Conservation (phyloP, 192 early-diverging fungal genomes). For the Coemansia sp. region DNA sequence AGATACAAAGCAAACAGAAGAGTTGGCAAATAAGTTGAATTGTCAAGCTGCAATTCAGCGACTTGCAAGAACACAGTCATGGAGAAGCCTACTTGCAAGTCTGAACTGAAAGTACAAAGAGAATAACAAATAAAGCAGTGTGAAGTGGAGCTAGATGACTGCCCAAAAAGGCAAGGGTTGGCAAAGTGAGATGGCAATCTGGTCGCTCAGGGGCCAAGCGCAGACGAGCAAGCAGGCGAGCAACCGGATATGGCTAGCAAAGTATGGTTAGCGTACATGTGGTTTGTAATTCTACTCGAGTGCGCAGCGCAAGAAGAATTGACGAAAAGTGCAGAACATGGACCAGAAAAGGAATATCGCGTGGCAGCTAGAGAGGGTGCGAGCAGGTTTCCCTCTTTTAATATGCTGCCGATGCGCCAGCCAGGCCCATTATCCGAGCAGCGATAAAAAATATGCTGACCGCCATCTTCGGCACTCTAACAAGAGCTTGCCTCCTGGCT, state of each 20-base stretch:
- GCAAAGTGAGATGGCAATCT: neutral
- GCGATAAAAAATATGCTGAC: conserved; percentile 3
- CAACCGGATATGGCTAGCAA: neutral
- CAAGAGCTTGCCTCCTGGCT: conserved; percentile 1
- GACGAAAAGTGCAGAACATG: no score
- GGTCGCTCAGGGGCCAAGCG: conserved; percentile 3
- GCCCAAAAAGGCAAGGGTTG: conserved; percentile 1
- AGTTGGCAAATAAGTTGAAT: neutral
- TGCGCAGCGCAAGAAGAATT: conserved; percentile 6
- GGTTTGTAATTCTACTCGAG: neutral
- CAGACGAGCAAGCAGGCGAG: conserved; percentile 3
- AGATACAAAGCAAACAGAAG: neutral
- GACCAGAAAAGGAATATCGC: conserved; percentile 2
- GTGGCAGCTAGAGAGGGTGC: conserved; percentile 3
- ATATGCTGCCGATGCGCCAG: conserved; percentile 3
- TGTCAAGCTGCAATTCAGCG: conserved; percentile 1
- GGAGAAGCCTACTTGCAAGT: neutral
- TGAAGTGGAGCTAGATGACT: neutral
- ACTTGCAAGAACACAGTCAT: neutral
- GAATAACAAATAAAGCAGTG: neutral
- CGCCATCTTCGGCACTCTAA: conserved; percentile 9
- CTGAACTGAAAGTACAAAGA: neutral
- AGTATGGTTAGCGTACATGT: neutral
- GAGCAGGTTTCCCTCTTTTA: conserved; percentile 7
- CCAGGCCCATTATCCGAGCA: neutral